A percentile compares a stretch with the other conserved stretches of the same genome.
Evolutionary conservation across 2,329 filamentous ascomycete genomes (phyloP).

Genomic region (Claviceps sp.): DNA sequence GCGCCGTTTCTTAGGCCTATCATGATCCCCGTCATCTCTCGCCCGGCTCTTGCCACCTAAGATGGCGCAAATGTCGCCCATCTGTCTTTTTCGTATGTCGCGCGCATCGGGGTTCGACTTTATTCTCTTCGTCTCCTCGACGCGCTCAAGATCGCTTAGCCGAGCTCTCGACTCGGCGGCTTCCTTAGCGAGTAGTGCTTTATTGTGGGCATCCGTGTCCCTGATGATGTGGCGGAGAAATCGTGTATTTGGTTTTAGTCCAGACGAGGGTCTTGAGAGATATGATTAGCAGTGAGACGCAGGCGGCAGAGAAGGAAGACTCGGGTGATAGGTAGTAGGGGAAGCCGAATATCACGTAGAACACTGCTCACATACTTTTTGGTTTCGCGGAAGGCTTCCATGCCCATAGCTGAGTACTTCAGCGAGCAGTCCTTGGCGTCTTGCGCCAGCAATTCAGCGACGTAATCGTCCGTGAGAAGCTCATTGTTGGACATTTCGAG

Average conservation of each 20-base stretch:
- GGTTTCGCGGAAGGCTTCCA: conserved; percentile 39
- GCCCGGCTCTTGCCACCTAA: conserved; percentile 30
- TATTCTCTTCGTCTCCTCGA: conserved; percentile 29
- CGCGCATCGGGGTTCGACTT: conserved; percentile 31
- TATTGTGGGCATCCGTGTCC: conserved; percentile 81
- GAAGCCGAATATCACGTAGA: too few species aligned
- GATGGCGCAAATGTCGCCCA: conserved; percentile 48
- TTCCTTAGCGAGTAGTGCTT: conserved; percentile 72
- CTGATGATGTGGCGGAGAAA: conserved; percentile 82
- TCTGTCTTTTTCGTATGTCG: conserved; percentile 43
- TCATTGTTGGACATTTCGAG: conserved; percentile 30
- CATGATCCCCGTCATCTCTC: conserved; percentile 4
- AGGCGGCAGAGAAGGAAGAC: not conserved
- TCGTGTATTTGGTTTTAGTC: conserved; percentile 80
- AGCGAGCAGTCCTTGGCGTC: conserved; percentile 65
- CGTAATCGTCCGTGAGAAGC: conserved; percentile 61
- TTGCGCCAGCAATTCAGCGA: conserved; percentile 64
- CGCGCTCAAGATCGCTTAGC: conserved; percentile 45
- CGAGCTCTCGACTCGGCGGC: conserved; percentile 63
- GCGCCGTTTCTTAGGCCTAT: conserved; percentile 1
- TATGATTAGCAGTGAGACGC: not conserved
- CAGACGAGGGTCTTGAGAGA: conserved; percentile 42
- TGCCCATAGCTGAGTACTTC: conserved; percentile 61
- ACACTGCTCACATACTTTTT: conserved; percentile 29
- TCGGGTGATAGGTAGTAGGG: too few species aligned